phyloP scores from a whole-genome alignment of 2,329 filamentous ascomycete species.

The Ophiostoma australiae region DNA sequence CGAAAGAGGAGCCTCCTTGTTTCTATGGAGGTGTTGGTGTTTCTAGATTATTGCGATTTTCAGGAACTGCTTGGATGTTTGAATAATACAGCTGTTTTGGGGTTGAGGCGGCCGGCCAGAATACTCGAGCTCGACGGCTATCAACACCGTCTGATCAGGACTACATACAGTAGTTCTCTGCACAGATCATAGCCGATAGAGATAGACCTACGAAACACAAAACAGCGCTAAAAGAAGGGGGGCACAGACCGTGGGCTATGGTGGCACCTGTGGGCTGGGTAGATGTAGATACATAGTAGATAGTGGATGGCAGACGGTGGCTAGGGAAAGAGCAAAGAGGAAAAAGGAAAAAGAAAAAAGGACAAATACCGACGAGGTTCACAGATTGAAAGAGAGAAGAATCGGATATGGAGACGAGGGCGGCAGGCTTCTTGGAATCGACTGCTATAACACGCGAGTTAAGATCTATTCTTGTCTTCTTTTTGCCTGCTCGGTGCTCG shows the following conservation, averaged over 20 bases:
- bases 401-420: neutral
- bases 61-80: neutral
- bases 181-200: neutral
- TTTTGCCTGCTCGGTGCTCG: neutral
- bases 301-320: neutral
- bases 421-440: neutral
- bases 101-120: too few relatives aligned
- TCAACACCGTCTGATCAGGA: neutral
- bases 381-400: neutral
- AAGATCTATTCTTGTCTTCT: neutral
- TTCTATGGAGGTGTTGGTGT: neutral
- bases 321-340: neutral
- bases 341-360: neutral
- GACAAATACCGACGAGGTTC: neutral
- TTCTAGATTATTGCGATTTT: neutral
- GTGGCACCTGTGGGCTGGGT: neutral
- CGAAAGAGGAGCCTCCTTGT: neutral
- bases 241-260: slow-evolving; percentile 7
- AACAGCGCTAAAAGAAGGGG: neutral
- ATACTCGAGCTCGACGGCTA: neutral
- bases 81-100: neutral
- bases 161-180: neutral
- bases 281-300: too few relatives aligned
- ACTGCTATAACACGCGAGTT: neutral
- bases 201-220: neutral